phyloP scores from a whole-genome alignment of 805 yeast species.

The Cyberlindnera euphorbiae region DNA sequence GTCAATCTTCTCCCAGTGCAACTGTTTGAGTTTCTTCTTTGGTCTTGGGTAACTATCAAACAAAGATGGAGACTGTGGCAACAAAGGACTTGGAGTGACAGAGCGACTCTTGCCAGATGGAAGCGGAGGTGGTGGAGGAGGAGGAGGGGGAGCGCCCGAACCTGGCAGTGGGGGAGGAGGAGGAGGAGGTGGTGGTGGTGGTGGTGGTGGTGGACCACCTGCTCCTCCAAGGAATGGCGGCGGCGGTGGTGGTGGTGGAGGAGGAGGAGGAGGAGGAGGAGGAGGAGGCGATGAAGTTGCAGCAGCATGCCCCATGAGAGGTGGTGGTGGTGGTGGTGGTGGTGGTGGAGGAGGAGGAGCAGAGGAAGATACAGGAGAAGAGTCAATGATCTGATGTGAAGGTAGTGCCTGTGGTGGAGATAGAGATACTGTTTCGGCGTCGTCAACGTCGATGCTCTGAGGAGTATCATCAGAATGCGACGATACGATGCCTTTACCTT shows the following conservation, averaged over 20 bases:
- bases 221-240: conserved; percentile 6
- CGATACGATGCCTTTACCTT: too few species aligned
- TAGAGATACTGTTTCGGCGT: too few species aligned
- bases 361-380: conserved; percentile 31
- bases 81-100: conserved; percentile 18
- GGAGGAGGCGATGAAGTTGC: conserved; percentile 30
- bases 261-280: conserved; percentile 9
- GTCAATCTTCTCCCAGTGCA: conserved; percentile 79
- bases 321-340: conserved; percentile 31
- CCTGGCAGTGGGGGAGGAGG: conserved; percentile 17
- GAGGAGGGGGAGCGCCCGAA: conserved; percentile 9
- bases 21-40: conserved; percentile 61
- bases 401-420: conserved; percentile 3
- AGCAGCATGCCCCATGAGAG: conserved; percentile 20
- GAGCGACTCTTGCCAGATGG: conserved; percentile 15
- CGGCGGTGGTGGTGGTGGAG: conserved; percentile 15
- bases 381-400: conserved; percentile 24
- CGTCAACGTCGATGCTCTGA: too few species aligned
- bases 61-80: conserved; percentile 27
- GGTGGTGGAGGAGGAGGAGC: conserved; percentile 30
- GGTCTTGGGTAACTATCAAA: conserved; percentile 39
- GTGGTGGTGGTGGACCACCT: conserved; percentile 7
- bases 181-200: conserved; percentile 19
- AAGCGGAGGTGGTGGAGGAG: conserved; percentile 16
- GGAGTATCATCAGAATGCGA: too few species aligned